Percentiles rank a stretch among this genome's conserved stretches.
These are phyloP conservation scores for Pseudogymnoascus sp. DNA, from an alignment of 2,329 filamentous ascomycete species.

Conservation along the genomic window DNA sequence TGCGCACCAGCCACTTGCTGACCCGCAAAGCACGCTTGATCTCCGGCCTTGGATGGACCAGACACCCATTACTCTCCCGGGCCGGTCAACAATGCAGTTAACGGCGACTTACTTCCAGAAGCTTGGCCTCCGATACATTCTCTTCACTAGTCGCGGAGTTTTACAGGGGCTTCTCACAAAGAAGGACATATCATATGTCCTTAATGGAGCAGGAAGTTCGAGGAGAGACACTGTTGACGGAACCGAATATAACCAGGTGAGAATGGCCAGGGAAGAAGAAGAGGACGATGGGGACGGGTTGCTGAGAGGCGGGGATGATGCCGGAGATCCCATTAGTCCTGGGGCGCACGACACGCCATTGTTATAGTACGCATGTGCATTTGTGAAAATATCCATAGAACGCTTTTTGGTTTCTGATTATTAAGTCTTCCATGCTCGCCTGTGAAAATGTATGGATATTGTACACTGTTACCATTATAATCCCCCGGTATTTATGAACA, in stretches of 20 bases:
- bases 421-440: too few relatives aligned
- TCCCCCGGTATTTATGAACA: not conserved
- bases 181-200: slow-evolving; percentile 92
- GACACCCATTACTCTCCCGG: slow-evolving; percentile 84
- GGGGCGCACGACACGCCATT: slow-evolving; percentile 4
- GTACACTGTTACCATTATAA: not conserved
- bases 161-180: slow-evolving; percentile 86
- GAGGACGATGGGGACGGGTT: slow-evolving; percentile 39
- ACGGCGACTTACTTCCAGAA: slow-evolving; percentile 91
- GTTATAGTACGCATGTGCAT: slow-evolving; percentile 7
- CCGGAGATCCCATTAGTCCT: slow-evolving; percentile 18
- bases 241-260: slow-evolving; percentile 29
- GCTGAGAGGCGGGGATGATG: slow-evolving; percentile 31
- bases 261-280: slow-evolving; percentile 33
- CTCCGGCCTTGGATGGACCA: slow-evolving; percentile 98
- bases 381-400: slow-evolving; percentile 5
- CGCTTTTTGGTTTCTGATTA: not conserved
- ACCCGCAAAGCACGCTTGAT: slow-evolving; percentile 72
- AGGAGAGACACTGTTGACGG: slow-evolving; percentile 33
- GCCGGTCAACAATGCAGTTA: slow-evolving; percentile 69
- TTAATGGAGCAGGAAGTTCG: slow-evolving; percentile 68
- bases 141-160: slow-evolving; percentile 76
- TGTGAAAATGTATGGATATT: not conserved
- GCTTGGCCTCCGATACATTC: slow-evolving; percentile 80
- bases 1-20: slow-evolving; percentile 71